phyloP scores from a whole-genome alignment of 352 stramenopile species.

The Globisporangium nodosum region DNA sequence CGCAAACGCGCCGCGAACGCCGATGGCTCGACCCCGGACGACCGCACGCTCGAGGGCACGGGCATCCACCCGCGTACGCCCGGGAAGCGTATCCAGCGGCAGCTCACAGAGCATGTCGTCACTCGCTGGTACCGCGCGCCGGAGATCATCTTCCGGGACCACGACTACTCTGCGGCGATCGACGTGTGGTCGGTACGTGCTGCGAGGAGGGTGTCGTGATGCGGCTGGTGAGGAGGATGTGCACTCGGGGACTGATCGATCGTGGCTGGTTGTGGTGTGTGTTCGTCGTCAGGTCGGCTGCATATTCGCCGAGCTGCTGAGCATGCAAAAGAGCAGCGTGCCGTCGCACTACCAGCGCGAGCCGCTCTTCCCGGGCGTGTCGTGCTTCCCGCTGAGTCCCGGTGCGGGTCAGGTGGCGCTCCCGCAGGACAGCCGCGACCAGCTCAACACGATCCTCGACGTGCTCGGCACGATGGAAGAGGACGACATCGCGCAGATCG shows the following conservation, averaged over 20 bases:
- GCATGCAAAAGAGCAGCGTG: conserved; percentile 95
- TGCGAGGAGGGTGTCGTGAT: not conserved
- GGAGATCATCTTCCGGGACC: conserved; percentile 92
- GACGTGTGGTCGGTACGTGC: conserved; percentile 84
- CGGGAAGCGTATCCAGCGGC: conserved; percentile 77
- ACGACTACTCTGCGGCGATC: conserved; percentile 85
- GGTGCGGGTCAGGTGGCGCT: conserved; percentile 68
- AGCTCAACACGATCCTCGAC: conserved; percentile 86
- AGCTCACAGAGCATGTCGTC: conserved; percentile 94
- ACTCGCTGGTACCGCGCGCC: conserved; percentile 94
- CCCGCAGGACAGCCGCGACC: conserved; percentile 79
- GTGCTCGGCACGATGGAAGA: conserved; percentile 84
- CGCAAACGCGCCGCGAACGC: conserved; percentile 48
- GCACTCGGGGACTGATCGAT: too few species aligned
- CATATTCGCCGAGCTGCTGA: conserved; percentile 94
- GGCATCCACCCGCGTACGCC: conserved; percentile 69
- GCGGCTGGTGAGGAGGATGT: not conserved
- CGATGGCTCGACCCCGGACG: conserved; percentile 42
- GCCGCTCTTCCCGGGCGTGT: conserved; percentile 93
- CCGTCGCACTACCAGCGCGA: conserved; percentile 92
- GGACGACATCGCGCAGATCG: conserved; percentile 82
- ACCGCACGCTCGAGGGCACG: conserved; percentile 52
- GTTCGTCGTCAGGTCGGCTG: conserved; percentile 75
- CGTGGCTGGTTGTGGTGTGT: conserved; percentile 1
- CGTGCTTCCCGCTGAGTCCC: conserved; percentile 82